phyloP scores from a whole-genome alignment of 306 rosid genomes.

The Senna tora region DNA sequence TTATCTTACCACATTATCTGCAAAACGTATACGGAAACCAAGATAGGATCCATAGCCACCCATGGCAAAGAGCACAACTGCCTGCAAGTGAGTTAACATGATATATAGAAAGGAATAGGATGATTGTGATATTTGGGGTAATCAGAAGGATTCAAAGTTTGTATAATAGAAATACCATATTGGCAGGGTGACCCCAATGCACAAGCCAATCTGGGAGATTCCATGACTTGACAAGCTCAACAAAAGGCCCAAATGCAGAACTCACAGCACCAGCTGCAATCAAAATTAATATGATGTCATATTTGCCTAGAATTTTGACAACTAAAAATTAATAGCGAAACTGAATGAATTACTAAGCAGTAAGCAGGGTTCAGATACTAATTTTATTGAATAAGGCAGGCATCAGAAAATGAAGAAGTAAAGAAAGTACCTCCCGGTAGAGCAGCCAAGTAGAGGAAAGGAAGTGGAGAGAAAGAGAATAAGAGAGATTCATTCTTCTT shows the following conservation, averaged over 20 bases:
- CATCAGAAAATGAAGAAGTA: neutral
- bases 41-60: conserved; percentile 97
- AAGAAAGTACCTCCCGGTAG: conserved; percentile 77
- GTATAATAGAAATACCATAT: conserved; percentile 56
- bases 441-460: conserved; percentile 64
- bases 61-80: conserved; percentile 95
- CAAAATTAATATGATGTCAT: neutral
- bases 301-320: neutral
- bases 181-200: conserved; percentile 96
- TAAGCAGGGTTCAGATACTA: neutral
- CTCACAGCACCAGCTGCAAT: conserved; percentile 62
- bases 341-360: too few relatives aligned
- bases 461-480: conserved; percentile 71
- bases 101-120: too few relatives aligned
- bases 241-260: conserved; percentile 70
- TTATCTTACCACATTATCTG: conserved; percentile 72
- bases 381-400: neutral
- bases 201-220: conserved; percentile 88
- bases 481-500: conserved; percentile 51
- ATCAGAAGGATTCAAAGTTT: neutral
- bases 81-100: conserved; percentile 47
- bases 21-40: conserved; percentile 78
- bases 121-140: neutral
- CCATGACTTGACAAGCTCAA: conserved; percentile 66
- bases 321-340: neutral